phyloP scores from a whole-genome alignment of 495 filamentous ascomycete genomes.

The Penicillium maclennaniae region DNA sequence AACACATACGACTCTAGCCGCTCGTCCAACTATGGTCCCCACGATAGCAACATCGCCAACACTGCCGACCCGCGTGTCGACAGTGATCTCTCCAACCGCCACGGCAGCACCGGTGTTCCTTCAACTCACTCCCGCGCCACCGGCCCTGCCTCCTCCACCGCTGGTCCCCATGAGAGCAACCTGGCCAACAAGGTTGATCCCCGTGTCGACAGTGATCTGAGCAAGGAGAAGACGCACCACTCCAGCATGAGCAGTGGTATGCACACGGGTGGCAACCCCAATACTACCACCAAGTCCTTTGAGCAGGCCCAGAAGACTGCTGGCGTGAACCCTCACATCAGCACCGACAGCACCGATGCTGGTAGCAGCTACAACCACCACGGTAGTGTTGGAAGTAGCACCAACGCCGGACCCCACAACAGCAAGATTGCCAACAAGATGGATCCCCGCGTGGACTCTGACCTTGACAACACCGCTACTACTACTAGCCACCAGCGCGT shows the following conservation, averaged over 20 bases:
- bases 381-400: background rate
- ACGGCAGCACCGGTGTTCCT: slow-evolving; percentile 8
- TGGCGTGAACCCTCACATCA: no score
- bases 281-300: slow-evolving; percentile 21
- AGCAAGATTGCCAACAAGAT: slow-evolving; percentile 54
- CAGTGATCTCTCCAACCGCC: slow-evolving; percentile 5
- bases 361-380: slow-evolving; percentile 31
- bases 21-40: slow-evolving; percentile 8
- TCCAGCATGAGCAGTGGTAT: slow-evolving; percentile 12
- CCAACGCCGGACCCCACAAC: slow-evolving; percentile 32
- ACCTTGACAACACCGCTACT: slow-evolving; percentile 18
- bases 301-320: slow-evolving; percentile 14
- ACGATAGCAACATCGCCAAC: slow-evolving; percentile 35
- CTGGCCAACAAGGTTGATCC: slow-evolving; percentile 48
- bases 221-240: slow-evolving; percentile 28
- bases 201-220: slow-evolving; percentile 44
- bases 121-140: slow-evolving; percentile 24
- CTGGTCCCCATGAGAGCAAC: slow-evolving; percentile 45
- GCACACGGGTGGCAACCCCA: slow-evolving; percentile 9
- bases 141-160: slow-evolving; percentile 22
- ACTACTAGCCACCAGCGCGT: slow-evolving; percentile 16
- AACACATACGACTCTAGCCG: no score
- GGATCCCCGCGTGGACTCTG: slow-evolving; percentile 39
- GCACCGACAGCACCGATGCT: background rate
- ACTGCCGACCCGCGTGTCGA: slow-evolving; percentile 46